A percentile compares a stretch with the other conserved stretches of the same genome.
These are phyloP conservation scores for Aureobasidium sp. DNA, from an alignment of 2,329 filamentous ascomycete genomes.

Conservation along the genomic window DNA sequence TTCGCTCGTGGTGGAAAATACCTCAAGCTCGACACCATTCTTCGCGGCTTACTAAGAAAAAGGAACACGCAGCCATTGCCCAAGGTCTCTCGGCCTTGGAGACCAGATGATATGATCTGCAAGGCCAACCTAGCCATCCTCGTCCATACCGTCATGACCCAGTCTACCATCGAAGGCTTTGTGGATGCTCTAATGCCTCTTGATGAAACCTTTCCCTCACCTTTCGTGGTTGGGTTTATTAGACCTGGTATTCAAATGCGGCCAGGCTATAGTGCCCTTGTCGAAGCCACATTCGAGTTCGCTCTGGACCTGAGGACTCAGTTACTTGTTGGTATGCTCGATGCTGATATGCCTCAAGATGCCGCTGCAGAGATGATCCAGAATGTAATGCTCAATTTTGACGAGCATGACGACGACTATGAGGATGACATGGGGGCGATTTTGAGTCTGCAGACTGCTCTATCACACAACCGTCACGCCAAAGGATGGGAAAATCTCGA, in stretches of 20 bases:
- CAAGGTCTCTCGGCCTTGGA: conserved; percentile 24
- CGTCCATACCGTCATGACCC: conserved; percentile 30
- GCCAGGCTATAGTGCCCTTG: conserved; percentile 35
- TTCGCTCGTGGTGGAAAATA: conserved; percentile 35
- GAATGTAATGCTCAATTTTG: background rate
- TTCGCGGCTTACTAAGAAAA: conserved; percentile 33
- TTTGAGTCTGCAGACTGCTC: background rate
- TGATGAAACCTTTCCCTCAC: conserved; percentile 30
- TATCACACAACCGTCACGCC: background rate
- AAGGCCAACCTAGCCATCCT: conserved; percentile 39
- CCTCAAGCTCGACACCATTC: conserved; percentile 34
- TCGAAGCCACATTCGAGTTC: conserved; percentile 40
- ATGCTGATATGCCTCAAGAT: conserved; percentile 29
- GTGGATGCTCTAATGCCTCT: conserved; percentile 28
- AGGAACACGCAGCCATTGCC: conserved; percentile 21
- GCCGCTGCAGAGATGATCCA: background rate
- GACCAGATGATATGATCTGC: conserved; percentile 37
- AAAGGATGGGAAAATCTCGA: background rate
- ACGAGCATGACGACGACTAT: background rate
- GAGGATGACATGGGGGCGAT: background rate
- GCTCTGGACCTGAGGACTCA: conserved; percentile 51
- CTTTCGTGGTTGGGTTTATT: conserved; percentile 26
- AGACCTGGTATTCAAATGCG: conserved; percentile 9
- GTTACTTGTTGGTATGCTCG: conserved; percentile 18
- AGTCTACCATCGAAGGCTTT: conserved; percentile 23